These are phyloP conservation scores for Magnusiomyces fungicola DNA, from an alignment of 1,139 yeast genomes.

Conservation along the genomic window DNA sequence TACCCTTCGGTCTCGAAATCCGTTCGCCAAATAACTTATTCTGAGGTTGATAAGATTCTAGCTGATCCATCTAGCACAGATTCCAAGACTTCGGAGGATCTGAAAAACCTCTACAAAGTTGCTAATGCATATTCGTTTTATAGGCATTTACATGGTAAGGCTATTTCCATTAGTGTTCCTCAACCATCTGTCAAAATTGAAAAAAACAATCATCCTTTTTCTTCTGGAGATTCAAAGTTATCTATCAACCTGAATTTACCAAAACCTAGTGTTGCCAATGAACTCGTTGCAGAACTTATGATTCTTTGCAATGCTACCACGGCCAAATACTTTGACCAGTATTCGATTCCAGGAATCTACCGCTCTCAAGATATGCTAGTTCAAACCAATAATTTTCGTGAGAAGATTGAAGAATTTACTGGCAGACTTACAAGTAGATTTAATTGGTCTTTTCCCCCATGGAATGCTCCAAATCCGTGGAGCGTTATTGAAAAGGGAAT, in stretches of 20 bases:
- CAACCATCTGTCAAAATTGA: constrained; percentile 12
- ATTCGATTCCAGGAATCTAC: constrained; percentile 52
- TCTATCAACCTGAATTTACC: constrained; percentile 4
- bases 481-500: constrained; percentile 20
- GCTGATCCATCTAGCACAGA: constrained; percentile 1
- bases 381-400: neutral
- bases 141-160: constrained; percentile 32
- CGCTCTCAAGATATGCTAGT: constrained; percentile 40
- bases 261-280: constrained; percentile 4
- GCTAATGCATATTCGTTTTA: constrained; percentile 30
- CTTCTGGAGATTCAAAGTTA: neutral
- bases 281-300: constrained; percentile 76
- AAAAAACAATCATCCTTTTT: constrained; percentile 20
- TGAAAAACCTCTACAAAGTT: constrained; percentile 32
- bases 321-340: constrained; percentile 43
- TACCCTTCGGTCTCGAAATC: constrained; percentile 37
- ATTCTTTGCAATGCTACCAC: constrained; percentile 61
- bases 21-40: constrained; percentile 45
- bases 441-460: neutral
- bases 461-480: constrained; percentile 1
- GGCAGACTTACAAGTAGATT: constrained; percentile 3
- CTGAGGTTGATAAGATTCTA: constrained; percentile 41
- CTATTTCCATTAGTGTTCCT: constrained; percentile 30
- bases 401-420: constrained; percentile 7
- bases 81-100: constrained; percentile 27